Evolutionary conservation across 2,329 filamentous ascomycete species (phyloP).

Genomic region (Colletotrichum coccodes): DNA sequence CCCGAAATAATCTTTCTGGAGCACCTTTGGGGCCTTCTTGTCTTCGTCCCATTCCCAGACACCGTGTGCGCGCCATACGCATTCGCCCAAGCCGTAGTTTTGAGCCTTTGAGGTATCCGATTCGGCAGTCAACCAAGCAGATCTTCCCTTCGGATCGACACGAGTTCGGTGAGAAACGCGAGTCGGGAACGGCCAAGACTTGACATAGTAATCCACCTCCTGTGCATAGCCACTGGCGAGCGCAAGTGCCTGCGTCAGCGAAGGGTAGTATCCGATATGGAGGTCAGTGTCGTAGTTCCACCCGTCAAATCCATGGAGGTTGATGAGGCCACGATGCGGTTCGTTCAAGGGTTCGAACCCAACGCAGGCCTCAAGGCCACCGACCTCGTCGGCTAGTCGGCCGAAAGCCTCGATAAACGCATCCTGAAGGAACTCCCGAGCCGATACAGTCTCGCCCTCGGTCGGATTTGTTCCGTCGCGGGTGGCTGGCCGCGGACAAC

Average conservation of each 20-base stretch:
- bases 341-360: constrained; percentile 56
- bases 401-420: constrained; percentile 48
- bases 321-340: constrained; percentile 52
- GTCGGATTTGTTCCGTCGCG: background rate
- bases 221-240: constrained; percentile 51
- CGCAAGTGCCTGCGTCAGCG: constrained; percentile 49
- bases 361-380: constrained; percentile 45
- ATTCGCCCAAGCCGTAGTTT: constrained; percentile 43
- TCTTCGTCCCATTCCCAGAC: constrained; percentile 48
- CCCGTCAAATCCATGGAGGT: constrained; percentile 48
- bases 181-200: constrained; percentile 53
- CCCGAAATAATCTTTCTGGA: constrained; percentile 47
- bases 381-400: constrained; percentile 44
- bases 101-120: constrained; percentile 26
- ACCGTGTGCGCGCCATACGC: constrained; percentile 52
- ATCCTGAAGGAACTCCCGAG: constrained; percentile 43
- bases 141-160: constrained; percentile 48
- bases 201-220: constrained; percentile 49
- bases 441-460: constrained; percentile 34
- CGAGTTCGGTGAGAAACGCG: constrained; percentile 46
- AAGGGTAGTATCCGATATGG: constrained; percentile 52
- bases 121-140: constrained; percentile 43
- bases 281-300: constrained; percentile 56
- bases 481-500: constrained; percentile 33
- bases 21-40: constrained; percentile 40